phyloP scores from a whole-genome alignment of 768 basidiomycete species.

The Rhodotorula sphaerocarpa region DNA sequence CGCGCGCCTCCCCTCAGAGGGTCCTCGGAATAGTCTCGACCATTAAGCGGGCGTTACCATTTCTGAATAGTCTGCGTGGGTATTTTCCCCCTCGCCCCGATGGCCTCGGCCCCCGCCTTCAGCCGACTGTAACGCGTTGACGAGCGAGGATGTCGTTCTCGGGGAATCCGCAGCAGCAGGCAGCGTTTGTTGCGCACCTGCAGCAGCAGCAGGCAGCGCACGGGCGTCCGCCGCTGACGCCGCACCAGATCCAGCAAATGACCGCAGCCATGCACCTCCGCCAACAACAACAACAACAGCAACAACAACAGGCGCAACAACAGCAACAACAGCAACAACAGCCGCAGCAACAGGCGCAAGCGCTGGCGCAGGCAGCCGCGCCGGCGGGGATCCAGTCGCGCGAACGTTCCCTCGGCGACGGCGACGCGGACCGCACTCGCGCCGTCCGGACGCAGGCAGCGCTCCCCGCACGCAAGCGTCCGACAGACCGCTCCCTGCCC shows the following conservation, averaged over 20 bases:
- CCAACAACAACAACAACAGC: neutral
- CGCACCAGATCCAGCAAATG: too few relatives aligned
- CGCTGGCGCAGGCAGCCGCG: too few relatives aligned
- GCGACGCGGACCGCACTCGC: conserved; percentile 11
- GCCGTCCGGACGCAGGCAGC: conserved; percentile 4
- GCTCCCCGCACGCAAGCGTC: conserved; percentile 21
- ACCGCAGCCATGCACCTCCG: neutral
- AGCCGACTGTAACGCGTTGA: neutral
- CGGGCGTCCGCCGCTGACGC: too few relatives aligned
- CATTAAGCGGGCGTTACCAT: too few relatives aligned
- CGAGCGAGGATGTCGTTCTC: neutral
- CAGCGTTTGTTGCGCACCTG: too few relatives aligned
- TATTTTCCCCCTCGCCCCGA: too few relatives aligned
- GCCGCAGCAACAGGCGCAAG: neutral
- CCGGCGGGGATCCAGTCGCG: neutral
- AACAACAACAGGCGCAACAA: neutral
- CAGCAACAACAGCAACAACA: neutral
- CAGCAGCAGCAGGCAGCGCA: too few relatives aligned
- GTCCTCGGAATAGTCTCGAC: too few relatives aligned
- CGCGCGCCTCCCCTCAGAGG: too few relatives aligned
- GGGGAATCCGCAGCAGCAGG: neutral
- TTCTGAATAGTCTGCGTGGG: too few relatives aligned
- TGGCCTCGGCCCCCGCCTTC: too few relatives aligned
- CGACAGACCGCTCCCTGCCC: conserved; percentile 26
- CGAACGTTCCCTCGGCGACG: conserved; percentile 5